Conservation (phyloP, 176 grass and related monocot species). For the Alloteropsis semialata region DNA sequence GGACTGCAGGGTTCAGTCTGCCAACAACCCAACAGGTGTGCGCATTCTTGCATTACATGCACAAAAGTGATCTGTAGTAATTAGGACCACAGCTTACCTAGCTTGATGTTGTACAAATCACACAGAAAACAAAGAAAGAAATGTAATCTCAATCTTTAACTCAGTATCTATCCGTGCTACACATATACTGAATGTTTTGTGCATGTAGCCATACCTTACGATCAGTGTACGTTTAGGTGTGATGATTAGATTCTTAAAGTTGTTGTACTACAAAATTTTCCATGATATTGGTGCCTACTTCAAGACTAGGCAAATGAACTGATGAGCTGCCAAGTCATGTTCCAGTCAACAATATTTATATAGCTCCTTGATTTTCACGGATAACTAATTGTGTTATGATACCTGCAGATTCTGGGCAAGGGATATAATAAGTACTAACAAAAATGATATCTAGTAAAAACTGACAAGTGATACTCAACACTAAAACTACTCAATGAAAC, state of each 20-base stretch:
- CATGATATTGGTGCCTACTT: too few species aligned
- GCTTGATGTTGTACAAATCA: too few species aligned
- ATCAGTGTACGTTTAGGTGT: neutral
- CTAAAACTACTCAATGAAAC: too few species aligned
- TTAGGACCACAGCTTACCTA: too few species aligned
- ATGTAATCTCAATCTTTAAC: too few species aligned
- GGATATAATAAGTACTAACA: too few species aligned
- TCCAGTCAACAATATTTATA: neutral
- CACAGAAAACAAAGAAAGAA: too few species aligned
- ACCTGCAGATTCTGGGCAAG: neutral
- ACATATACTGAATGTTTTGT: neutral
- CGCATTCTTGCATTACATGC: neutral
- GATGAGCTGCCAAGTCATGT: neutral
- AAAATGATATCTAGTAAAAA: too few species aligned
- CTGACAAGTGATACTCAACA: too few species aligned
- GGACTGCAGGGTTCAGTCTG: neutral
- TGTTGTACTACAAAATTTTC: neutral
- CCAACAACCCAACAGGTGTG: neutral
- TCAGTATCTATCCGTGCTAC: neutral
- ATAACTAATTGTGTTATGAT: too few species aligned
- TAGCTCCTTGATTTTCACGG: neutral
- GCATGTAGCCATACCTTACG: neutral
- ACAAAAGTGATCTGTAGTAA: too few species aligned
- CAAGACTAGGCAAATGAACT: neutral
- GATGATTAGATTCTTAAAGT: neutral